A percentile compares a stretch with the other conserved stretches of the same genome.
phyloP scores from a whole-genome alignment of 2,329 filamentous ascomycete species.

The Ceratocystis papillata region DNA sequence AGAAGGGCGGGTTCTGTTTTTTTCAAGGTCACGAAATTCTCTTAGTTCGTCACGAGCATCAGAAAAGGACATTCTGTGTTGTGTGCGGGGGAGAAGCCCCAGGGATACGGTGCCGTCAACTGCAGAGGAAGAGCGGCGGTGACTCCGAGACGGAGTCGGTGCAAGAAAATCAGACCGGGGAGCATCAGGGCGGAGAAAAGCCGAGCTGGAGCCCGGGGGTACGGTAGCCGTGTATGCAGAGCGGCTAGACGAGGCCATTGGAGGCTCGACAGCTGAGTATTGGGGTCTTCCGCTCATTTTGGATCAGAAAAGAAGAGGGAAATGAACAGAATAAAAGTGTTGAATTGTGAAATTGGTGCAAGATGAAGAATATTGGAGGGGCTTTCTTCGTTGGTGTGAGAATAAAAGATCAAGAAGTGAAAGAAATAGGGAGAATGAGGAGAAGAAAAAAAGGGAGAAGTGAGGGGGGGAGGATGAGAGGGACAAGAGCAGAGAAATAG shows the following conservation, averaged over 20 bases:
- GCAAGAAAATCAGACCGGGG: constrained; percentile 26
- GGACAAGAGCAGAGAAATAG: constrained; percentile 1
- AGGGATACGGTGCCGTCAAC: constrained; percentile 10
- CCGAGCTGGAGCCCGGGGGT: neutral
- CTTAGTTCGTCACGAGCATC: constrained; percentile 11
- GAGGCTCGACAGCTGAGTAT: constrained; percentile 20
- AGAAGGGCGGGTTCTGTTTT: constrained; percentile 26
- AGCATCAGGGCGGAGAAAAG: constrained; percentile 18
- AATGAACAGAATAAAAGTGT: neutral
- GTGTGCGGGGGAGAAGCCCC: constrained; percentile 27
- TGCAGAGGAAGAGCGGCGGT: constrained; percentile 22
- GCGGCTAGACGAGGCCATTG: constrained; percentile 1
- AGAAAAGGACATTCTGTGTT: constrained; percentile 23
- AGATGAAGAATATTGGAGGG: neutral
- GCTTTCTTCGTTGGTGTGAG: neutral
- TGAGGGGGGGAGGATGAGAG: neutral
- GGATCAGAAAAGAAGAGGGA: neutral
- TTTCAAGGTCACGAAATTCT: constrained; percentile 15
- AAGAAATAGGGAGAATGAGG: neutral
- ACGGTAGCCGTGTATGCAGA: constrained; percentile 14
- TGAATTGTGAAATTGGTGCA: neutral
- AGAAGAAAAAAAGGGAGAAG: constrained; percentile 2
- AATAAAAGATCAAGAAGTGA: constrained; percentile 2
- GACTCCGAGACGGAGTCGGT: constrained; percentile 28
- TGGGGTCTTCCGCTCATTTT: constrained; percentile 23